Conservation (phyloP, 768 basidiomycete genomes). For the Porphyrellus cyaneotinctus region DNA sequence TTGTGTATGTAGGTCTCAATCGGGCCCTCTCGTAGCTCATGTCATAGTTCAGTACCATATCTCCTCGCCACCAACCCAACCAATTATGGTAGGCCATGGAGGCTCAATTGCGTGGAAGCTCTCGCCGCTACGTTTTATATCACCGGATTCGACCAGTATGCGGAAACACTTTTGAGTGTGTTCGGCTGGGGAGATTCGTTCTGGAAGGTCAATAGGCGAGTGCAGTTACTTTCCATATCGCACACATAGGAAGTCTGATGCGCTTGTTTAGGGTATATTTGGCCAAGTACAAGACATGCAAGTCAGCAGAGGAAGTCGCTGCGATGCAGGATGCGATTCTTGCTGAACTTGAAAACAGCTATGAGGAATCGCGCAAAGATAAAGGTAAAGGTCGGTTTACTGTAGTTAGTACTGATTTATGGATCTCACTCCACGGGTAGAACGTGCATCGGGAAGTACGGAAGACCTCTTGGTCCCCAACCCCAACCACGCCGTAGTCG, state of each 20-base stretch:
- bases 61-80: constrained; percentile 94
- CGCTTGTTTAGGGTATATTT: constrained; percentile 40
- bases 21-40: not conserved
- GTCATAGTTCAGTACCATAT: constrained; percentile 70
- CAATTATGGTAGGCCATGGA: constrained; percentile 98
- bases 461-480: constrained; percentile 67
- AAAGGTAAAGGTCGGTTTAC: constrained; percentile 40
- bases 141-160: constrained; percentile 79
- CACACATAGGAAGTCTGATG: not conserved
- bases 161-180: constrained; percentile 67
- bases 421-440: constrained; percentile 2
- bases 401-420: not conserved
- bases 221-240: not conserved
- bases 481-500: constrained; percentile 50
- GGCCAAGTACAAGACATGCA: constrained; percentile 72
- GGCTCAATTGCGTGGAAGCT: constrained; percentile 91
- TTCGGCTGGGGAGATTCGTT: constrained; percentile 95
- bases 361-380: constrained; percentile 48
- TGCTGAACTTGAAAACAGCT: constrained; percentile 60
- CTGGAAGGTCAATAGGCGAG: constrained; percentile 75
- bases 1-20: constrained; percentile 53
- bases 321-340: constrained; percentile 66
- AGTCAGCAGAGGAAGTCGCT: constrained; percentile 52
- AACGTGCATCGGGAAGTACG: constrained; percentile 29
- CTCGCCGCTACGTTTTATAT: constrained; percentile 95